phyloP scores from a whole-genome alignment of 1,284 basidiomycete genomes.

The Rhizoctonia solani region DNA sequence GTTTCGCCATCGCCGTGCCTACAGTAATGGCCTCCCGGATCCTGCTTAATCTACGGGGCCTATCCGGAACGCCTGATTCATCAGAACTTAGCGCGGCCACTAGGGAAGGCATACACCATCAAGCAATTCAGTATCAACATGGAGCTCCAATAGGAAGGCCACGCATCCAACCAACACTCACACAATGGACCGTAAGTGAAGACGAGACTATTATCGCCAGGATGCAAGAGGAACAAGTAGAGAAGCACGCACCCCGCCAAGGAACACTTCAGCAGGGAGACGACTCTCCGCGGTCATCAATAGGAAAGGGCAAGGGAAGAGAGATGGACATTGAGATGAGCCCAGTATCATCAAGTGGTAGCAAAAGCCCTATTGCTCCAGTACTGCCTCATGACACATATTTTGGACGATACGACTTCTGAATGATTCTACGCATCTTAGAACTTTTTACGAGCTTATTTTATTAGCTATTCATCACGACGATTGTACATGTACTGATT shows the following conservation, averaged over 20 bases:
- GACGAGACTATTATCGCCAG: conserved; percentile 21
- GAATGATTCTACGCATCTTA: not conserved
- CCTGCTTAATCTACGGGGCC: conserved; percentile 15
- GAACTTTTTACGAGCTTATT: not conserved
- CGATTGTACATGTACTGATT: not conserved
- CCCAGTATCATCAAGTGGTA: conserved; percentile 11
- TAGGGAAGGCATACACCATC: not conserved
- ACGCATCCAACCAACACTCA: conserved; percentile 17
- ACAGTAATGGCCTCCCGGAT: conserved; percentile 21
- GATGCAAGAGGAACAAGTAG: conserved; percentile 4
- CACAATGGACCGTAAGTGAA: conserved; percentile 22
- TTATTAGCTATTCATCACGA: not conserved
- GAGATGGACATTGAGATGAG: conserved; percentile 26
- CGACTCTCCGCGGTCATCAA: not conserved
- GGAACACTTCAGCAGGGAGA: not conserved
- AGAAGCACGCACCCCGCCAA: not conserved
- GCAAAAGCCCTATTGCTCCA: conserved; percentile 1
- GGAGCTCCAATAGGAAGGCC: conserved; percentile 11
- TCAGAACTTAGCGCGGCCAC: not conserved
- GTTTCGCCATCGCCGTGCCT: conserved; percentile 16
- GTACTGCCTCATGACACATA: conserved; percentile 4
- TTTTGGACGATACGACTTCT: conserved; percentile 20
- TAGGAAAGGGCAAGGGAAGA: conserved; percentile 13
- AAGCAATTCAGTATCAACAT: conserved; percentile 1
- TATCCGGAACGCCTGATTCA: not conserved